These are phyloP conservation scores for Colletotrichum limetticola DNA, from an alignment of 2,329 filamentous ascomycete species.

Conservation along the genomic window DNA sequence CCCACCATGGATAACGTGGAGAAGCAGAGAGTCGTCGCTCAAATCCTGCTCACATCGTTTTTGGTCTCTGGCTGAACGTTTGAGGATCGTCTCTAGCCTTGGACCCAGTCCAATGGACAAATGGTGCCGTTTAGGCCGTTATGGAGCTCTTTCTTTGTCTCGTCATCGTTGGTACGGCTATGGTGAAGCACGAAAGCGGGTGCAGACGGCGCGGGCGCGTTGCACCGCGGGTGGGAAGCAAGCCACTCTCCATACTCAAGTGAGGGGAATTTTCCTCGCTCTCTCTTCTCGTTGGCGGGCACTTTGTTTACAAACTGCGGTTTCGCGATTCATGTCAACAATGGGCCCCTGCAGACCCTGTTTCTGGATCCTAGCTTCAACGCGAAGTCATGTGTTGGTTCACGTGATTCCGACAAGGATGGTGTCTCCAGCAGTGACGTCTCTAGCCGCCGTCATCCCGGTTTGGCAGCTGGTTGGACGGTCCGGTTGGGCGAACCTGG, in stretches of 20 bases:
- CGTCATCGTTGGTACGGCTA: constrained; percentile 4
- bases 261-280: constrained; percentile 6
- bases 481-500: background rate
- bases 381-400: constrained; percentile 31
- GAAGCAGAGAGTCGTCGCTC: background rate
- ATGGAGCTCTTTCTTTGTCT: constrained; percentile 15
- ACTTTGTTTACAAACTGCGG: constrained; percentile 33
- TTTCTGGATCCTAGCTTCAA: constrained; percentile 2
- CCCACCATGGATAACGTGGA: background rate
- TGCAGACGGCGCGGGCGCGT: constrained; percentile 14
- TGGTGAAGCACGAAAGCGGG: constrained; percentile 17
- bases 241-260: background rate
- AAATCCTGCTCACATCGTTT: background rate
- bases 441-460: constrained; percentile 25
- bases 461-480: constrained; percentile 25
- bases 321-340: constrained; percentile 35
- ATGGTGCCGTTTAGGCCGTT: constrained; percentile 21
- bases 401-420: background rate
- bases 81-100: background rate
- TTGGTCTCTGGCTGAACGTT: constrained; percentile 5
- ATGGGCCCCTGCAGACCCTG: constrained; percentile 27
- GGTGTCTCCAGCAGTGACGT: constrained; percentile 17
- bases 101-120: background rate
- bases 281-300: background rate
- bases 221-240: constrained; percentile 20